Evolutionary conservation across 768 basidiomycete species (phyloP).

Genomic region (Panus rudis): DNA sequence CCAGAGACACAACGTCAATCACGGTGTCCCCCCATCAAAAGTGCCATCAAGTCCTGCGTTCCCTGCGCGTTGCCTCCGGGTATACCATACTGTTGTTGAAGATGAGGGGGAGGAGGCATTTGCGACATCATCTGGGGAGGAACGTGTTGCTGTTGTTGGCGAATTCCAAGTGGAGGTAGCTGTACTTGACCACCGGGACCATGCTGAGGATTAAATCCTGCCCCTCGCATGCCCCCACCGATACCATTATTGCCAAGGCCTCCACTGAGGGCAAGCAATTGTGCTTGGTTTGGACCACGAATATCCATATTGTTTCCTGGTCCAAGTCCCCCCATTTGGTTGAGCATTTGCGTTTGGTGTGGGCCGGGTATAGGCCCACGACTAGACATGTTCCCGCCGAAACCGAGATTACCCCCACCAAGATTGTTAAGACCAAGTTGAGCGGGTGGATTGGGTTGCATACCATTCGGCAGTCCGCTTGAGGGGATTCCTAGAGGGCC

Average conservation of each 20-base stretch:
- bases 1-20: slow-evolving; percentile 36
- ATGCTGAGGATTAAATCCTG: slow-evolving; percentile 44
- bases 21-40: slow-evolving; percentile 74
- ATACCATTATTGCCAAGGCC: slow-evolving; percentile 38
- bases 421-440: slow-evolving; percentile 48
- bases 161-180: slow-evolving; percentile 38
- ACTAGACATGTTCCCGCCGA: slow-evolving; percentile 31
- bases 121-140: slow-evolving; percentile 51
- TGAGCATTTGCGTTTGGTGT: slow-evolving; percentile 43
- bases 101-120: slow-evolving; percentile 41
- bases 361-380: slow-evolving; percentile 43
- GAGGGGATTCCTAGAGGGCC: slow-evolving; percentile 18
- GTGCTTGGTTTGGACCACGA: slow-evolving; percentile 41
- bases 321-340: slow-evolving; percentile 45
- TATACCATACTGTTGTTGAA: slow-evolving; percentile 55
- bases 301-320: slow-evolving; percentile 50
- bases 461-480: slow-evolving; percentile 37
- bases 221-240: slow-evolving; percentile 37
- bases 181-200: slow-evolving; percentile 28
- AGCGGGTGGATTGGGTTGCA: slow-evolving; percentile 39
- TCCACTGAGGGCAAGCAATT: slow-evolving; percentile 38
- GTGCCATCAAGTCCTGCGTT: slow-evolving; percentile 73
- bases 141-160: slow-evolving; percentile 41
- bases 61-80: slow-evolving; percentile 45
- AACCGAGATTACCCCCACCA: slow-evolving; percentile 26